Conservation (phyloP, 805 yeast genomes). For the Zygosaccharomyces siamensis region DNA sequence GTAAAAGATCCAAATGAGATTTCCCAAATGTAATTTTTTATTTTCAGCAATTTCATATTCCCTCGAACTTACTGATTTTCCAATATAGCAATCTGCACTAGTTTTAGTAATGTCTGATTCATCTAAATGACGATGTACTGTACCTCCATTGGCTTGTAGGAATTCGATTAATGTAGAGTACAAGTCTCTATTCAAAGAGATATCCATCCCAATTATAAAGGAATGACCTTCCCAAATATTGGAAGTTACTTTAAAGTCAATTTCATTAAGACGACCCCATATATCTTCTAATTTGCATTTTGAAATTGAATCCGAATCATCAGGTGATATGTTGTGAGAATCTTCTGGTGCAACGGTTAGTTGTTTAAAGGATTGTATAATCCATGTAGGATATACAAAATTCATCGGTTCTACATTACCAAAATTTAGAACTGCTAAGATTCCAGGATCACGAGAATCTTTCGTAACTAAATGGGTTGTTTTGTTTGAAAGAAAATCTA, state of each 20-base stretch:
- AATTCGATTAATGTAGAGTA: slow-evolving; percentile 39
- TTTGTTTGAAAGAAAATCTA: slow-evolving; percentile 54
- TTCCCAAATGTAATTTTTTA: slow-evolving; percentile 49
- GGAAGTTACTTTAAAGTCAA: slow-evolving; percentile 7
- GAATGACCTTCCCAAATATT: slow-evolving; percentile 41
- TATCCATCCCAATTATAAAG: slow-evolving; percentile 53
- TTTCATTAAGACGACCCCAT: slow-evolving; percentile 13
- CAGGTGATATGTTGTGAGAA: slow-evolving; percentile 46
- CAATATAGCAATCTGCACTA: slow-evolving; percentile 49
- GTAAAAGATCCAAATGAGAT: slow-evolving; percentile 69
- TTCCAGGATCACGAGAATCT: slow-evolving; percentile 53
- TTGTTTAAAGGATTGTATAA: slow-evolving; percentile 60
- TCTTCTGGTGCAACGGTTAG: slow-evolving; percentile 48
- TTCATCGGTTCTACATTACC: slow-evolving; percentile 41
- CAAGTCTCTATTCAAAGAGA: slow-evolving; percentile 46
- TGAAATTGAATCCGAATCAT: slow-evolving; percentile 12
- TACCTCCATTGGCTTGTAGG: slow-evolving; percentile 54
- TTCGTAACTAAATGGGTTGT: slow-evolving; percentile 76
- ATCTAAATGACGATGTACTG: slow-evolving; percentile 30
- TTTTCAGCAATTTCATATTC: slow-evolving; percentile 47
- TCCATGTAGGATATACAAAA: slow-evolving; percentile 75
- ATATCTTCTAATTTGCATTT: slow-evolving; percentile 13
- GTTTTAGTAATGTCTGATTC: slow-evolving; percentile 16
- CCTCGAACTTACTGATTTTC: slow-evolving; percentile 56
- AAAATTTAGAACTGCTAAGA: slow-evolving; percentile 46